Evolutionary conservation across 148 eudicot genomes (phyloP).

Genomic region (Spergularia bocconei): DNA sequence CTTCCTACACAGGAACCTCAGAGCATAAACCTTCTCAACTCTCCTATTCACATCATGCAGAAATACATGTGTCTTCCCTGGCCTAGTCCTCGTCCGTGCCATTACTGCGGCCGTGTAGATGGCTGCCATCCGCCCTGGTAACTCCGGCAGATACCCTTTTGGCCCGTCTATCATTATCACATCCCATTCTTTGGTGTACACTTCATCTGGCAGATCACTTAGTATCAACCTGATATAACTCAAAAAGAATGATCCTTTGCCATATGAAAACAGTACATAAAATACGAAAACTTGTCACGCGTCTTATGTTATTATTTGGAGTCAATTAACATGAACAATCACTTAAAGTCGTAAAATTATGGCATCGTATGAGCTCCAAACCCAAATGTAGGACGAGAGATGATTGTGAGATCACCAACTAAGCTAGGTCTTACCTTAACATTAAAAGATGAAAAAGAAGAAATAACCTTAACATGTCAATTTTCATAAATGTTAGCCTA

Average conservation of each 20-base stretch:
- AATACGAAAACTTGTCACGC: no score
- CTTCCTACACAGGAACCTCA: conserved; percentile 48
- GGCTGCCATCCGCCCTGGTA: conserved; percentile 56
- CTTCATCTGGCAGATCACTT: conserved; percentile 45
- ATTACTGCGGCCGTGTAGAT: conserved; percentile 52
- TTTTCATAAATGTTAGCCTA: no score
- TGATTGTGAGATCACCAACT: no score
- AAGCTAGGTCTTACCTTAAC: no score
- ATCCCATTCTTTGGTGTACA: conserved; percentile 51
- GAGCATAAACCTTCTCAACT: conserved; percentile 50
- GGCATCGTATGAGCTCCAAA: no score
- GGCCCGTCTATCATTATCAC: conserved; percentile 61
- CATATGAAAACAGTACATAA: no score
- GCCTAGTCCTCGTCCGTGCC: conserved; percentile 43
- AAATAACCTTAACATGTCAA: no score
- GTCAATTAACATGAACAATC: no score
- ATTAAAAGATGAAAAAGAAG: no score
- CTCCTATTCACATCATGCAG: conserved; percentile 52
- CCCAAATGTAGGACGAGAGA: no score
- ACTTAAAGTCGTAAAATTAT: no score
- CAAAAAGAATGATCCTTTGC: background rate
- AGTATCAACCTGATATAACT: conserved; percentile 29
- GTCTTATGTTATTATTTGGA: no score
- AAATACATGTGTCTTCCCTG: conserved; percentile 49
- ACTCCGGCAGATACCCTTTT: conserved; percentile 36